These are phyloP conservation scores for Penicillium sp. DNA, from an alignment of 2,329 filamentous ascomycete genomes.

Conservation along the genomic window DNA sequence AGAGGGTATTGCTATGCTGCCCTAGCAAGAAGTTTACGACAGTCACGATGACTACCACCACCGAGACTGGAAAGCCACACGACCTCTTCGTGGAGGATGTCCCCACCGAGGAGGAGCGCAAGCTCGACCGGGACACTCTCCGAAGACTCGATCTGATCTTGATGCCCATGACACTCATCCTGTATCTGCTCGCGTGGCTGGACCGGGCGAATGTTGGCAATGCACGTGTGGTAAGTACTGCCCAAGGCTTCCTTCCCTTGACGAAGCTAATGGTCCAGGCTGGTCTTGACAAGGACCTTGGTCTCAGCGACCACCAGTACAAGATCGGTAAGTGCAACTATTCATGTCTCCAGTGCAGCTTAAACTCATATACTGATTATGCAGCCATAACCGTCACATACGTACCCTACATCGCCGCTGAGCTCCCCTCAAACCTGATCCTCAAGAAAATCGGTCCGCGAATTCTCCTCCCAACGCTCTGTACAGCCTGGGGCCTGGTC, in stretches of 20 bases:
- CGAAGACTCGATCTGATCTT: conserved; percentile 18
- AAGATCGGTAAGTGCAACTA: conserved; percentile 12
- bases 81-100: conserved; percentile 16
- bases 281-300: conserved; percentile 21
- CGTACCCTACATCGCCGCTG: conserved; percentile 23
- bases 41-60: background rate
- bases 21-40: too few species aligned
- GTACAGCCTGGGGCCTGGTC: conserved; percentile 47
- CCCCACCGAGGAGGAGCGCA: conserved; percentile 16
- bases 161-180: conserved; percentile 24
- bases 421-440: conserved; percentile 25
- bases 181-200: conserved; percentile 25
- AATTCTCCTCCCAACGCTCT: conserved; percentile 36
- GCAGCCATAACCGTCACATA: conserved; percentile 24
- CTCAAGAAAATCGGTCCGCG: conserved; percentile 31
- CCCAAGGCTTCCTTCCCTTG: background rate
- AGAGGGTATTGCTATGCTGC: background rate
- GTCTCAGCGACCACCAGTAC: conserved; percentile 20
- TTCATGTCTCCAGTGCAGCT: too few species aligned
- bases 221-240: conserved; percentile 19
- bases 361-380: background rate
- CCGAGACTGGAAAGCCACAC: conserved; percentile 12
- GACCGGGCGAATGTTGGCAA: conserved; percentile 27
- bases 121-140: conserved; percentile 20
- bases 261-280: conserved; percentile 8